These are phyloP conservation scores for Vitis amurensis DNA, from an alignment of 164 flowering plant genomes.

Conservation along the genomic window DNA sequence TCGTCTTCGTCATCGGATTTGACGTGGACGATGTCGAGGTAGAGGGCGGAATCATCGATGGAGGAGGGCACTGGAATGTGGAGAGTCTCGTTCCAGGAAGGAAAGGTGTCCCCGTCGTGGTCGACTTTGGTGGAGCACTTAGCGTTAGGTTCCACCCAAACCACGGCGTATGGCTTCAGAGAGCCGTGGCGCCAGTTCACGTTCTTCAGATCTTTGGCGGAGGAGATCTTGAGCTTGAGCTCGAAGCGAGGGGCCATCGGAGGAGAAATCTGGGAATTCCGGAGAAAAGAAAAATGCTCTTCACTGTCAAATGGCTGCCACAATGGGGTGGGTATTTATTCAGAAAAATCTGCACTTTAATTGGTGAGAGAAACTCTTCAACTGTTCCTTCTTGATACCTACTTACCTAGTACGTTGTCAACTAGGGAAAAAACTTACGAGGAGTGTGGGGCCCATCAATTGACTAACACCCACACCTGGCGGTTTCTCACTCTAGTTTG, in stretches of 20 bases:
- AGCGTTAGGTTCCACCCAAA: slow-evolving; percentile 64
- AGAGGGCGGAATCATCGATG: slow-evolving; percentile 44
- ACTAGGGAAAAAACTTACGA: too few relatives aligned
- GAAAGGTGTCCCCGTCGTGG: slow-evolving; percentile 53
- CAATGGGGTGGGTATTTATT: too few relatives aligned
- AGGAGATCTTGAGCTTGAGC: slow-evolving; percentile 50
- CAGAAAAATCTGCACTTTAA: too few relatives aligned
- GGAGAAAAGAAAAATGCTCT: too few relatives aligned
- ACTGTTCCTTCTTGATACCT: too few relatives aligned
- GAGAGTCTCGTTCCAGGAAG: slow-evolving; percentile 63
- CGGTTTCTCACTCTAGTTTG: too few relatives aligned
- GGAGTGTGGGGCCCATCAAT: too few relatives aligned
- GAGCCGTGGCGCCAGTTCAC: slow-evolving; percentile 85
- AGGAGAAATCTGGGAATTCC: too few relatives aligned
- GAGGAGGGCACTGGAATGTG: slow-evolving; percentile 46
- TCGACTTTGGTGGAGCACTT: slow-evolving; percentile 64
- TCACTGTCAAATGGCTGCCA: too few relatives aligned
- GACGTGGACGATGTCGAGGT: slow-evolving; percentile 57
- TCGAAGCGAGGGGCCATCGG: slow-evolving; percentile 41
- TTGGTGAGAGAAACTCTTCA: too few relatives aligned
- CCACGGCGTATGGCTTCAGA: slow-evolving; percentile 69
- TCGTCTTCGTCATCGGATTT: slow-evolving; percentile 34
- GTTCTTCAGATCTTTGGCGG: slow-evolving; percentile 78
- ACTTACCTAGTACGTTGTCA: too few relatives aligned
- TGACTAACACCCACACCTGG: too few relatives aligned